phyloP scores from a whole-genome alignment of 2,329 filamentous ascomycete species.

The Microcyclosporella mali region DNA sequence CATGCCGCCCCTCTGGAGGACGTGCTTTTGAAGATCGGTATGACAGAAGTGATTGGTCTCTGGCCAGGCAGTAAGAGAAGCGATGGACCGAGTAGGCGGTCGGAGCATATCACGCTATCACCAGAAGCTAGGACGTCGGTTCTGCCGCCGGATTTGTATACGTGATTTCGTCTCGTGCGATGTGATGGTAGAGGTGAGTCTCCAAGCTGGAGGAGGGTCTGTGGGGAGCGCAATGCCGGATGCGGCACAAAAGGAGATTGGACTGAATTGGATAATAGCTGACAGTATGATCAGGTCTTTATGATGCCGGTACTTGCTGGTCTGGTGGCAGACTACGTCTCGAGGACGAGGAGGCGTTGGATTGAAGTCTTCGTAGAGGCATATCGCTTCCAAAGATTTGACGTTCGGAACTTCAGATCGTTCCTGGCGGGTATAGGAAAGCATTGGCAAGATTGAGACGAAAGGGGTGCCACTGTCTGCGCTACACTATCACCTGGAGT shows the following conservation, averaged over 20 bases:
- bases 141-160: constrained; percentile 40
- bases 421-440: too few relatives aligned
- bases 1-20: too few relatives aligned
- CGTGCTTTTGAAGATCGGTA: too few relatives aligned
- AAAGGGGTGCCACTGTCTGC: too few relatives aligned
- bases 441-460: too few relatives aligned
- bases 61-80: too few relatives aligned
- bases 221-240: constrained; percentile 33
- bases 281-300: constrained; percentile 40
- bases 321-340: constrained; percentile 33
- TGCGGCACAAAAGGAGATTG: constrained; percentile 32
- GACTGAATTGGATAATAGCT: constrained; percentile 42
- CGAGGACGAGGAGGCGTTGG: too few relatives aligned
- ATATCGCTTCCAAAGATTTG: too few relatives aligned
- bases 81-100: neutral
- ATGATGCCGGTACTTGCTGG: constrained; percentile 40
- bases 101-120: constrained; percentile 43
- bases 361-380: too few relatives aligned
- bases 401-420: too few relatives aligned
- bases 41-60: too few relatives aligned
- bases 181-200: constrained; percentile 41
- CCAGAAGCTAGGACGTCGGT: constrained; percentile 38
- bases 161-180: constrained; percentile 47
- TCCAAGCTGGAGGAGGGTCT: constrained; percentile 43
- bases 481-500: too few relatives aligned